phyloP scores from a whole-genome alignment of 1,284 basidiomycete species.

The Pascua guehoae region DNA sequence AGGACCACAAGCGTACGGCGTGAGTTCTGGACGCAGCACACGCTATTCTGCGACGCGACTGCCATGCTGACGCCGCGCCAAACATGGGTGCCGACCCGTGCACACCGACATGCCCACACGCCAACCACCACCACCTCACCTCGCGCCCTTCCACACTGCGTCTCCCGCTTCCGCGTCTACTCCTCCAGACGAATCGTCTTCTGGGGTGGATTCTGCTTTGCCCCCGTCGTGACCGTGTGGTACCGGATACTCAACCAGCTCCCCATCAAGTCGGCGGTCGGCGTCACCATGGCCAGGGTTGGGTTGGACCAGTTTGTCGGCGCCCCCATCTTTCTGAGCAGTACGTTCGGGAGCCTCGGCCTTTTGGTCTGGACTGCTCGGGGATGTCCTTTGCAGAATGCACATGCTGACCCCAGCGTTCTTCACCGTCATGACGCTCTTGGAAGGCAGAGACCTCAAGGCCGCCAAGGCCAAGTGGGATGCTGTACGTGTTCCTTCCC shows the following conservation, averaged over 20 bases:
- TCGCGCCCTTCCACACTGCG: not conserved
- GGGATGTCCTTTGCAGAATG: not conserved
- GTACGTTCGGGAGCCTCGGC: slow-evolving; percentile 20
- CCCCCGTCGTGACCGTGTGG: slow-evolving; percentile 48
- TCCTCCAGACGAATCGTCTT: slow-evolving; percentile 43
- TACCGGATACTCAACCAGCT: slow-evolving; percentile 42
- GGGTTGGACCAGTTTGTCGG: slow-evolving; percentile 51
- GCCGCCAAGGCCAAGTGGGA: slow-evolving; percentile 47
- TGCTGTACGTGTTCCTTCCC: slow-evolving; percentile 16
- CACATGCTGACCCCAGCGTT: slow-evolving; percentile 36
- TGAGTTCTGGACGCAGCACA: slow-evolving; percentile 21
- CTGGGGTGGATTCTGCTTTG: slow-evolving; percentile 50
- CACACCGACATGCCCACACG: too few relatives aligned
- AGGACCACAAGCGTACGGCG: slow-evolving; percentile 50
- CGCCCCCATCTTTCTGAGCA: slow-evolving; percentile 46
- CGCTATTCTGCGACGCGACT: not conserved
- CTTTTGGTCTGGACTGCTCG: not conserved
- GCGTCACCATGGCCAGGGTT: slow-evolving; percentile 38
- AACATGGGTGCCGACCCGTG: not conserved
- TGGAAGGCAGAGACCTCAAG: slow-evolving; percentile 49
- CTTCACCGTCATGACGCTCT: slow-evolving; percentile 51
- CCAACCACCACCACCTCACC: not conserved
- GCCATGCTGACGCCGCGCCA: not conserved
- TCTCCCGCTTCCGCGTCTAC: not conserved
- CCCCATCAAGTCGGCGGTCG: slow-evolving; percentile 37